phyloP scores from a whole-genome alignment of 495 filamentous ascomycete species.

The Collariella sp. region DNA sequence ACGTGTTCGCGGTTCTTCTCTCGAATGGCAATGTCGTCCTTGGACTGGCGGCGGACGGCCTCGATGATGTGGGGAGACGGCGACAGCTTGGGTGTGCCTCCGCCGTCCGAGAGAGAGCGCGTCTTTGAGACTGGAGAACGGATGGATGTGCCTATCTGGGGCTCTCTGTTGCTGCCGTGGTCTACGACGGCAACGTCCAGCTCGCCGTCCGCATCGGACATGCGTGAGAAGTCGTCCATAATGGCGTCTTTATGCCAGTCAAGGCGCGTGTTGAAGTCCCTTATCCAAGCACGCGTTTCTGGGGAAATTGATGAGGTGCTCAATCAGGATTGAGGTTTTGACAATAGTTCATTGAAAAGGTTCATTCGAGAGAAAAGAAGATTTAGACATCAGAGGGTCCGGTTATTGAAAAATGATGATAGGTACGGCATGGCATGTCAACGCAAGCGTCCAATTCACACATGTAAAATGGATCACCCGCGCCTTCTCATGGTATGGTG shows the following conservation, averaged over 20 bases:
- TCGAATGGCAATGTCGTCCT: slow-evolving; percentile 65
- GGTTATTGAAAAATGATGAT: too few relatives aligned
- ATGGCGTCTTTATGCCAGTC: neutral
- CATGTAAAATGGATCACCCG: too few relatives aligned
- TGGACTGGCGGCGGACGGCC: slow-evolving; percentile 46
- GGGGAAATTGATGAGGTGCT: neutral
- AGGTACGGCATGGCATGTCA: too few relatives aligned
- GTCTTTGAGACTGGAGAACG: slow-evolving; percentile 27
- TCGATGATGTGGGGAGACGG: slow-evolving; percentile 61
- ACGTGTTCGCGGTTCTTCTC: slow-evolving; percentile 26
- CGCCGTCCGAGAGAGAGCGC: slow-evolving; percentile 44
- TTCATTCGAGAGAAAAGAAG: too few relatives aligned
- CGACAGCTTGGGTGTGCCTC: slow-evolving; percentile 45
- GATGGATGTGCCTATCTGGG: neutral
- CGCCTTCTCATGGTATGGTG: too few relatives aligned
- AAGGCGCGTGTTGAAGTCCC: neutral
- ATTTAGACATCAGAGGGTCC: too few relatives aligned
- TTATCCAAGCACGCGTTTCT: neutral
- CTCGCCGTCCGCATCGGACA: slow-evolving; percentile 22
- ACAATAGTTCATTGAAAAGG: too few relatives aligned
- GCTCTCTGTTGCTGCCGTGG: neutral
- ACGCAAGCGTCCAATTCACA: neutral
- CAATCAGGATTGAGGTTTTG: too few relatives aligned
- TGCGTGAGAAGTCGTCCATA: slow-evolving; percentile 18
- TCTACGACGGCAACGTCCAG: slow-evolving; percentile 15